These are phyloP conservation scores for Rutidosis leptorrhynchoides DNA, from an alignment of 129 eudicot genomes.

Conservation along the genomic window DNA sequence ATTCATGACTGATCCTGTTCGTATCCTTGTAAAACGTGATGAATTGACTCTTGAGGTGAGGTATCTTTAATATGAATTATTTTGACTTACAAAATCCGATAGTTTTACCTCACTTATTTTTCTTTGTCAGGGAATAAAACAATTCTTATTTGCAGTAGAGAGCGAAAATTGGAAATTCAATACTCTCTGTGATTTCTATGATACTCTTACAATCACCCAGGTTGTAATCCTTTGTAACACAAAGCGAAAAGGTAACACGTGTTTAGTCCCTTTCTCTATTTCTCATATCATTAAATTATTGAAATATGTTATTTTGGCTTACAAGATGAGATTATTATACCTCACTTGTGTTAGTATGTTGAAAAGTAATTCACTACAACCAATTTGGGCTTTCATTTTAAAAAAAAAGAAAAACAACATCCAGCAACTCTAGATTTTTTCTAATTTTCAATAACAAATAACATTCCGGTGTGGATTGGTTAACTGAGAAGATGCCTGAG, in stretches of 20 bases:
- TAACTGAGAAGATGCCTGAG: constrained; percentile 92
- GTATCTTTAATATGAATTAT: not conserved
- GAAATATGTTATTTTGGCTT: no score
- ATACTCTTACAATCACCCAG: constrained; percentile 92
- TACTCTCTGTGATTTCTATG: constrained; percentile 88
- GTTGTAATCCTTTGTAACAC: constrained; percentile 97
- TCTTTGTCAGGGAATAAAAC: constrained; percentile 79
- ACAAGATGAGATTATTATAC: no score
- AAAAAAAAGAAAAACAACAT: no score
- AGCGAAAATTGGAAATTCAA: constrained; percentile 97
- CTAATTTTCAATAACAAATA: no score
- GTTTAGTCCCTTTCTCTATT: no score
- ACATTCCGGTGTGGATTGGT: constrained; percentile 99
- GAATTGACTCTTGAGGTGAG: constrained; percentile 88
- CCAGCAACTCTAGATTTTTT: no score
- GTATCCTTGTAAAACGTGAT: constrained; percentile 98
- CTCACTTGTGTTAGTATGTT: no score
- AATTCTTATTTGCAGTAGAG: constrained; percentile 93
- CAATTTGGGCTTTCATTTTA: no score
- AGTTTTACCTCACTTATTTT: not conserved
- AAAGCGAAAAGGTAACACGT: constrained; percentile 71
- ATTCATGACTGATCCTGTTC: constrained; percentile 98
- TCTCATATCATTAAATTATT: no score
- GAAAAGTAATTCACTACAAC: no score
- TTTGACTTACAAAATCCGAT: not conserved